Evolutionary conservation across 1,284 basidiomycete genomes (phyloP).

Genomic region (Volvariella surrecta): DNA sequence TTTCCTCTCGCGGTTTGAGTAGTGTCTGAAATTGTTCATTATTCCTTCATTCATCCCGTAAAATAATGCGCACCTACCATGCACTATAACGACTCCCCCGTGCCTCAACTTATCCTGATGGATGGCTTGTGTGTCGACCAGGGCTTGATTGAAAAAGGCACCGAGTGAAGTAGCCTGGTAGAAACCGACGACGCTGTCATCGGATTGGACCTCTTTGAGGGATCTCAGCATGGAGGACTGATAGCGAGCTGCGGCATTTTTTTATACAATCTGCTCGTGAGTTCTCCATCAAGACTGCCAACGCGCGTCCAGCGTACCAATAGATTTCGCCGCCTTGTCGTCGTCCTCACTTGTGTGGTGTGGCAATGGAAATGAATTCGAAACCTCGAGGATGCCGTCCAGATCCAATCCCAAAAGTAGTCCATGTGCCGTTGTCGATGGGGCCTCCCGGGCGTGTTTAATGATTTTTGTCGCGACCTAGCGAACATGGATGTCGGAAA

Average conservation of each 20-base stretch:
- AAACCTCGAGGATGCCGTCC: constrained; percentile 85
- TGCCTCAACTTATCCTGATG: constrained; percentile 76
- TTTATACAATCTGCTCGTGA: constrained; percentile 8
- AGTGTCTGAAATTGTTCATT: constrained; percentile 36
- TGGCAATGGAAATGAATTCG: constrained; percentile 88
- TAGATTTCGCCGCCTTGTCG: constrained; percentile 65
- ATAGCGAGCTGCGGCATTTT: constrained; percentile 53
- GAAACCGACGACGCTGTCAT: constrained; percentile 94
- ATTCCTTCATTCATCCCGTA: constrained; percentile 4
- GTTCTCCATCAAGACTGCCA: not conserved
- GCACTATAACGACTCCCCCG: constrained; percentile 84
- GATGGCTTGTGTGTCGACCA: constrained; percentile 84
- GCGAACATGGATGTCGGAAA: constrained; percentile 5
- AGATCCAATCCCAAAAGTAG: constrained; percentile 88
- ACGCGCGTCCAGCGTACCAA: constrained; percentile 39
- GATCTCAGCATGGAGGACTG: constrained; percentile 82
- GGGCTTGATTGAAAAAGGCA: constrained; percentile 87
- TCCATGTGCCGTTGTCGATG: constrained; percentile 67
- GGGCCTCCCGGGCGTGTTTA: constrained; percentile 72
- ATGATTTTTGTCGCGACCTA: constrained; percentile 92
- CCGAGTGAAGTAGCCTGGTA: constrained; percentile 90
- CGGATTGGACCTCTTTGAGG: constrained; percentile 86
- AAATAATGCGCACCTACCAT: constrained; percentile 37
- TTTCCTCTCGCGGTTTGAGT: constrained; percentile 79
- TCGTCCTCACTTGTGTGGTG: constrained; percentile 64